These are phyloP conservation scores for Globisporangium lucens DNA, from an alignment of 352 stramenopile genomes.

Conservation along the genomic window DNA sequence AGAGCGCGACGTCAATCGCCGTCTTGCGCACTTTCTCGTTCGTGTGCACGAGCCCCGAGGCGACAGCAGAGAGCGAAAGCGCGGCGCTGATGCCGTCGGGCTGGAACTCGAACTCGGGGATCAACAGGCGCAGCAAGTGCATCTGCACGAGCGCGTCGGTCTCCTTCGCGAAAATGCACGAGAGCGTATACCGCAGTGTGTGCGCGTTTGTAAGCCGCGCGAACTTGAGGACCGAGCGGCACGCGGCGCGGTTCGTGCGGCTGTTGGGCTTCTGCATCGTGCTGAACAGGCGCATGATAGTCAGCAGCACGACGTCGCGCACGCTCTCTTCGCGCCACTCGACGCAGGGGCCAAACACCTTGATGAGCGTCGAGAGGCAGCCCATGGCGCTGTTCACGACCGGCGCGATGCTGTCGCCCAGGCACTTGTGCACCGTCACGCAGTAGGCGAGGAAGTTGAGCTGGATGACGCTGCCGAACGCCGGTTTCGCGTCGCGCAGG, in stretches of 20 bases:
- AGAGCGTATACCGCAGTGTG: constrained; percentile 67
- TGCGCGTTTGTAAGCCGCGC: constrained; percentile 59
- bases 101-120: constrained; percentile 80
- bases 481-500: constrained; percentile 57
- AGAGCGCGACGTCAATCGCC: constrained; percentile 76
- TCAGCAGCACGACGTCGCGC: constrained; percentile 61
- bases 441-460: constrained; percentile 65
- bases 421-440: constrained; percentile 48
- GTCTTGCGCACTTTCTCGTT: constrained; percentile 74
- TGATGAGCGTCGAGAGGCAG: constrained; percentile 62
- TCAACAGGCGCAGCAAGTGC: constrained; percentile 70
- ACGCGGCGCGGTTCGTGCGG: constrained; percentile 69
- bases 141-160: constrained; percentile 75
- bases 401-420: constrained; percentile 66
- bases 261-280: constrained; percentile 82
- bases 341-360: constrained; percentile 67
- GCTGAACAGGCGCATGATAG: constrained; percentile 51
- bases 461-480: constrained; percentile 61
- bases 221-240: constrained; percentile 74
- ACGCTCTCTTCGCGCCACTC: constrained; percentile 69
- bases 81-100: constrained; percentile 57
- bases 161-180: constrained; percentile 69
- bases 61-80: constrained; percentile 47
- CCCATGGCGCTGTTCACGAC: constrained; percentile 77
- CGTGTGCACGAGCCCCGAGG: constrained; percentile 42